Evolutionary conservation across 192 early-diverging fungal species (phyloP).

Genomic region (Spinellus fusiger): DNA sequence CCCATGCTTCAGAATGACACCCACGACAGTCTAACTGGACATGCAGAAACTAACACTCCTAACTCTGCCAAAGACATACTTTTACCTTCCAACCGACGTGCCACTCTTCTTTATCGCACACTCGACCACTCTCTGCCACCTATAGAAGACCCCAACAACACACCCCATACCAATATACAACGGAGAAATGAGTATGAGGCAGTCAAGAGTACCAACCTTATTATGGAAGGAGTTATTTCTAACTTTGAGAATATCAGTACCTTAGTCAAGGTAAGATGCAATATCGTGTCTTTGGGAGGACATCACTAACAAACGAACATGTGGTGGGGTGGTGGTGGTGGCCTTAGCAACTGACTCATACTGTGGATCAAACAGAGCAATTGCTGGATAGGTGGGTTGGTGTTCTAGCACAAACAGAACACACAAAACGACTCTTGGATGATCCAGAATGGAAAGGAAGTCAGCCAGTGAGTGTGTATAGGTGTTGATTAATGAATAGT

Average conservation of each 20-base stretch:
- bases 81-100: constrained; percentile 1
- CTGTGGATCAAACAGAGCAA: constrained; percentile 47
- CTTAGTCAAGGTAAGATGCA: constrained; percentile 8
- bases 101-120: constrained; percentile 4
- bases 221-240: constrained; percentile 5
- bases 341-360: constrained; percentile 41
- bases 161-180: constrained; percentile 10
- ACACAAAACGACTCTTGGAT: constrained; percentile 42
- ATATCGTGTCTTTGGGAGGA: too few relatives aligned
- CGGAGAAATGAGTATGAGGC: constrained; percentile 10
- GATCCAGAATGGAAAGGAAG: constrained; percentile 46
- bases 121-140: constrained; percentile 10
- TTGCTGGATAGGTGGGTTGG: constrained; percentile 48
- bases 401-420: constrained; percentile 47
- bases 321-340: background rate
- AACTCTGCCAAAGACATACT: background rate
- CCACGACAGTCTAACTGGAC: too few relatives aligned
- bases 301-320: background rate
- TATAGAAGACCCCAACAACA: constrained; percentile 11
- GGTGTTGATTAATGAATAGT: background rate
- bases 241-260: constrained; percentile 7
- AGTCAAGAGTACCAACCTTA: constrained; percentile 4
- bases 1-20: too few relatives aligned
- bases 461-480: constrained; percentile 18
- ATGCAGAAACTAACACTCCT: too few relatives aligned